A percentile compares a stretch with the other conserved stretches of the same genome.
phyloP scores from a whole-genome alignment of 352 stramenopile genomes.

The Pythium folliculosum region DNA sequence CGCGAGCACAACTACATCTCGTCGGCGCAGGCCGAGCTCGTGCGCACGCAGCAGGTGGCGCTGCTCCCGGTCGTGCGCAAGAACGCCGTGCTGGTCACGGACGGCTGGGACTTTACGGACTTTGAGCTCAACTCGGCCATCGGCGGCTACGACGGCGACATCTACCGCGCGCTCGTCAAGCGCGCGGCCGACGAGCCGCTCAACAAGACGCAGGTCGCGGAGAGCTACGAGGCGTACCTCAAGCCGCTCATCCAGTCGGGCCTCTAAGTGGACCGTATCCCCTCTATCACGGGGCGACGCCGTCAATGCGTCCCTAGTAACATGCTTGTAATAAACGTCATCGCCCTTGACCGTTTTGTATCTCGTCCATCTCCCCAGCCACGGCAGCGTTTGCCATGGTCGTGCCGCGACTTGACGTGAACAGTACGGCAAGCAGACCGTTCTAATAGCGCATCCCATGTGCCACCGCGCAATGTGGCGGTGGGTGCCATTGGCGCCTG shows the following conservation, averaged over 20 bases:
- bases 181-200: slow-evolving; percentile 53
- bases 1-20: slow-evolving; percentile 58
- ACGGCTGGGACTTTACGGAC: slow-evolving; percentile 47
- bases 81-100: slow-evolving; percentile 51
- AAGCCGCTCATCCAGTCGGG: slow-evolving; percentile 36
- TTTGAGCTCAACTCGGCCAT: slow-evolving; percentile 73
- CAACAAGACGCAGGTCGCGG: slow-evolving; percentile 55
- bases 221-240: slow-evolving; percentile 57
- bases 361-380: too few species aligned
- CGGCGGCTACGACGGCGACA: slow-evolving; percentile 63
- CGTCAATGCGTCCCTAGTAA: too few species aligned
- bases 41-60: slow-evolving; percentile 36
- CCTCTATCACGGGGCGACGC: too few species aligned
- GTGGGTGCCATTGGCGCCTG: too few species aligned
- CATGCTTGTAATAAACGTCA: too few species aligned
- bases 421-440: too few species aligned
- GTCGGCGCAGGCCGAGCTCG: slow-evolving; percentile 40
- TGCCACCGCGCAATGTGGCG: too few species aligned
- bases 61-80: slow-evolving; percentile 44
- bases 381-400: too few species aligned
- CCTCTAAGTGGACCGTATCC: slow-evolving; percentile 11
- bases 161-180: slow-evolving; percentile 61
- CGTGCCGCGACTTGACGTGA: too few species aligned
- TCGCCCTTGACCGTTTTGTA: too few species aligned
- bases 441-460: too few species aligned